Conservation (phyloP, 2,329 filamentous ascomycete genomes). For the Thermochaetoides dissita region DNA sequence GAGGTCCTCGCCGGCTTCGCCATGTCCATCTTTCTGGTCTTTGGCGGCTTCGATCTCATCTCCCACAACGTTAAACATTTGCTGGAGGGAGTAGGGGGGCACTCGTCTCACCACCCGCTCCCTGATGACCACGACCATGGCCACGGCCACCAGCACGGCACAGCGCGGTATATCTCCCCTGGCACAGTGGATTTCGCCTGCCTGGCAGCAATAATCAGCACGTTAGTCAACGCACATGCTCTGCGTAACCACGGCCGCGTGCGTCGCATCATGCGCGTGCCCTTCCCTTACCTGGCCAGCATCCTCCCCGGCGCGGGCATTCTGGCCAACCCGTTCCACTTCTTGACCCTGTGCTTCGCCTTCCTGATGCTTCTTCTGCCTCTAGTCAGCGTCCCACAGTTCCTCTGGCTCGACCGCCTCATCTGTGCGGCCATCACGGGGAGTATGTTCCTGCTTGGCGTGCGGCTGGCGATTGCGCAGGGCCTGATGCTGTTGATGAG, state of each 20-base stretch:
- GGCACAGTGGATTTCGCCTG: conserved; percentile 73
- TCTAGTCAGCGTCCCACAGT: conserved; percentile 65
- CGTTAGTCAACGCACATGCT: conserved; percentile 71
- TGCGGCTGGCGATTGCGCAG: conserved; percentile 69
- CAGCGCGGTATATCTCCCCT: conserved; percentile 40
- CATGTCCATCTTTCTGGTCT: conserved; percentile 90
- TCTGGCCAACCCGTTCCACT: conserved; percentile 90
- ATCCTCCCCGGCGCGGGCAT: conserved; percentile 65
- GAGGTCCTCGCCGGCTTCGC: conserved; percentile 93
- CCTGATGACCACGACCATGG: conserved; percentile 23
- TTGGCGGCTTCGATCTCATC: conserved; percentile 90
- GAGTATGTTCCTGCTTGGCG: conserved; percentile 77
- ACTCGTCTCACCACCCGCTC: conserved; percentile 60
- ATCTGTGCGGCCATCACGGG: conserved; percentile 71
- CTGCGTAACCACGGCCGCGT: conserved; percentile 87
- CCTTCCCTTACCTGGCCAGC: conserved; percentile 50
- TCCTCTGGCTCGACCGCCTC: conserved; percentile 68
- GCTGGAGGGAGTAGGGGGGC: conserved; percentile 49
- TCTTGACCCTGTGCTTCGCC: conserved; percentile 81
- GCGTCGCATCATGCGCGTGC: conserved; percentile 74
- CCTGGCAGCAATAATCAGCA: conserved; percentile 67
- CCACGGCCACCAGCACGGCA: conserved; percentile 14
- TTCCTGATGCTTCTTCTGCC: conserved; percentile 59
- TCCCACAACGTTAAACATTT: conserved; percentile 88
- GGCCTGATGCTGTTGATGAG: conserved; percentile 95